Evolutionary conservation across 192 early-diverging fungal species (phyloP).

Genomic region (Cladochytrium replicatum): DNA sequence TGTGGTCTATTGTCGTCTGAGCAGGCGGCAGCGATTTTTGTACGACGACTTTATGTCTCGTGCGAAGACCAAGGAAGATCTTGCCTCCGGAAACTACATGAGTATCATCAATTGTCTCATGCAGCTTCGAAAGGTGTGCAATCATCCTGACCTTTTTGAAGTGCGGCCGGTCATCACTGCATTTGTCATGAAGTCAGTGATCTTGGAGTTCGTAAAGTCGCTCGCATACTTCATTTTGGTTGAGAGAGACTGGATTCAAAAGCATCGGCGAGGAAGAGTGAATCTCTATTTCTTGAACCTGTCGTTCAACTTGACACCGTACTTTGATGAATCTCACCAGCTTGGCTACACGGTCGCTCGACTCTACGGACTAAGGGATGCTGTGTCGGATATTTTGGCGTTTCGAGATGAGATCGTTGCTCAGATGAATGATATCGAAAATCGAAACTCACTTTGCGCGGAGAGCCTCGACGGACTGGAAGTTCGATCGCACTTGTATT

Average conservation of each 20-base stretch:
- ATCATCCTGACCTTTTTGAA: constrained; percentile 45
- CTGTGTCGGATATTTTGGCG: no score
- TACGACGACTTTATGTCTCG: constrained; percentile 77
- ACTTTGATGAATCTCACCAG: no score
- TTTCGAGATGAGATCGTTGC: no score
- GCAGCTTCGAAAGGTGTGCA: constrained; percentile 60
- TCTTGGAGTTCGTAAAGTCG: constrained; percentile 9
- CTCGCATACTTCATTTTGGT: neutral
- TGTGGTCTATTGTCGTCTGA: constrained; percentile 65
- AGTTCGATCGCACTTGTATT: no score
- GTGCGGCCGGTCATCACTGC: constrained; percentile 49
- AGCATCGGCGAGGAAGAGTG: no score
- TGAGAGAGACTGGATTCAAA: neutral
- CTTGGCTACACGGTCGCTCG: no score
- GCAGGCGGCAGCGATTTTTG: constrained; percentile 57
- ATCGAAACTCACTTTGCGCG: no score
- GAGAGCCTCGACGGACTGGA: no score
- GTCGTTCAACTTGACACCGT: no score
- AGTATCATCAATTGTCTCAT: constrained; percentile 65
- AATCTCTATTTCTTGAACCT: no score
- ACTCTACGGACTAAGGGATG: no score
- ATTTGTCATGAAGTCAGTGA: constrained; percentile 39
- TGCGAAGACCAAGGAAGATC: constrained; percentile 63
- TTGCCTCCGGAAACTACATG: constrained; percentile 61
- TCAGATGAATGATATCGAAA: no score